A percentile compares a stretch with the other conserved stretches of the same genome.
Evolutionary conservation across 495 filamentous ascomycete species (phyloP).

Genomic region (Chaetomium cochliodes): DNA sequence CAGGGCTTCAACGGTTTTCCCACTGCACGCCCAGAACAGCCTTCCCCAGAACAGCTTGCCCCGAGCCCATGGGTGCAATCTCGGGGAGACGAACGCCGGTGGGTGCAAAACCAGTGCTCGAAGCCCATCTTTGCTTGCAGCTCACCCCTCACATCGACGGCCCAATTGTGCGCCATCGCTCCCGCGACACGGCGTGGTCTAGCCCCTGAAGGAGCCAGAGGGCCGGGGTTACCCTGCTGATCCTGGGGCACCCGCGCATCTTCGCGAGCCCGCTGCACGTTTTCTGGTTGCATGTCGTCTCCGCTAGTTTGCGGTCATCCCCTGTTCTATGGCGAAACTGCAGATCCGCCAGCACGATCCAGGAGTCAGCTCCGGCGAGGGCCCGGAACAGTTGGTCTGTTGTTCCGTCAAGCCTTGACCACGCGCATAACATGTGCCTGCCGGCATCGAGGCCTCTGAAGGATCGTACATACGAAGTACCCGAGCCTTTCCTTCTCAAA

Average conservation of each 20-base stretch:
- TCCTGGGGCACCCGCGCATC: constrained; percentile 9
- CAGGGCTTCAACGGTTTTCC: constrained; percentile 16
- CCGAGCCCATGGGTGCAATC: constrained; percentile 18
- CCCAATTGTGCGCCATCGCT: neutral
- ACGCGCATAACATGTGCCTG: neutral
- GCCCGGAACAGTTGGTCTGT: constrained; percentile 10
- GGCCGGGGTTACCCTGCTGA: neutral
- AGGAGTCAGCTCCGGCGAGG: constrained; percentile 13
- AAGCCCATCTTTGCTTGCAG: neutral
- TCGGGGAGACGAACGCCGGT: neutral
- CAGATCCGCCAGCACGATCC: constrained; percentile 20
- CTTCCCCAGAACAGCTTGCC: neutral
- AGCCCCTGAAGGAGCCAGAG: constrained; percentile 8
- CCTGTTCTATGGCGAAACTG: neutral
- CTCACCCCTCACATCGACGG: neutral
- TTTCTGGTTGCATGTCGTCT: constrained; percentile 15
- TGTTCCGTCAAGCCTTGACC: constrained; percentile 13
- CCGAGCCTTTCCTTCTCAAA: neutral
- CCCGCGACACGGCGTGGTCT: constrained; percentile 8
- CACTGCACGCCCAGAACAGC: neutral
- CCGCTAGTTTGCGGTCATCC: constrained; percentile 6
- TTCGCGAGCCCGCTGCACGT: constrained; percentile 24
- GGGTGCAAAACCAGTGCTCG: neutral
- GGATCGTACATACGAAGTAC: neutral
- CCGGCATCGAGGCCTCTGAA: neutral